Conservation (phyloP, 148 eudicot species). For the Rhododendron simsii region DNA sequence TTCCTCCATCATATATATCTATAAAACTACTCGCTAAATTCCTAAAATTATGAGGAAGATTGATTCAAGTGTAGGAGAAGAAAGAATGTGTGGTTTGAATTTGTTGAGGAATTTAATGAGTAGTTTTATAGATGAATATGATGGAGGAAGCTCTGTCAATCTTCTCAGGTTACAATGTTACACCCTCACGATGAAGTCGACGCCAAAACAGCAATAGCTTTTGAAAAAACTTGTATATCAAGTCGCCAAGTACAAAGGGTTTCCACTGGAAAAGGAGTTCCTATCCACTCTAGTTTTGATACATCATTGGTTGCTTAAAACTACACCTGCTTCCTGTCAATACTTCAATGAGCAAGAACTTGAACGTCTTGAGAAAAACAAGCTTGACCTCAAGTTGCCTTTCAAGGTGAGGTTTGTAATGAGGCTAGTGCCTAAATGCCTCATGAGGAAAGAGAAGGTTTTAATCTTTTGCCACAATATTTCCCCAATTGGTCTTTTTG, state of each 20-base stretch:
- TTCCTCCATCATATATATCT: conserved; percentile 84
- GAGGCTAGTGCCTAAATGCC: conserved; percentile 67
- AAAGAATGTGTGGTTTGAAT: conserved; percentile 63
- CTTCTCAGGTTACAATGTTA: conserved; percentile 57
- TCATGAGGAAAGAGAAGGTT: conserved; percentile 70
- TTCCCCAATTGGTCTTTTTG: conserved; percentile 41
- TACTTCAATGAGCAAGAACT: too few species aligned
- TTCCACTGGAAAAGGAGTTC: conserved; percentile 67
- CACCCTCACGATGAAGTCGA: conserved; percentile 94
- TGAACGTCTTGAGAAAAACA: conserved; percentile 20
- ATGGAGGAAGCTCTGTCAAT: too few species aligned
- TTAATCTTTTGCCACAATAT: conserved; percentile 22
- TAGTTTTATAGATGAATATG: too few species aligned
- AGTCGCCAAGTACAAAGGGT: conserved; percentile 66
- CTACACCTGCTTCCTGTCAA: too few species aligned
- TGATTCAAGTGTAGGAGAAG: conserved; percentile 47
- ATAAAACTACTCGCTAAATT: conserved; percentile 55
- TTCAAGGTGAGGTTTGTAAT: conserved; percentile 87
- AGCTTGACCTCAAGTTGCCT: conserved; percentile 67
- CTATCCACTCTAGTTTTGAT: too few species aligned
- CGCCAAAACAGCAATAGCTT: conserved; percentile 50
- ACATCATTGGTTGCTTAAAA: too few species aligned
- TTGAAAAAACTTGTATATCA: conserved; percentile 57
- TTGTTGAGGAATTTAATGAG: conserved; percentile 49
- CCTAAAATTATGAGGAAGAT: conserved; percentile 61